phyloP scores from a whole-genome alignment of 176 grass and related monocot genomes.

The Zea mays region Zm-B73-REFERENCE-NAM-5.0 NC_050098.1:100957001-100957500 shows the following conservation, averaged over 20 bases:
- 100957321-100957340: not conserved
- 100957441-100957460: slow-evolving; percentile 13
- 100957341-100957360: slow-evolving; percentile 5
- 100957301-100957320: not conserved
- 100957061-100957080: not conserved
- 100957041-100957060: not conserved
- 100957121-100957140: slow-evolving; percentile 5
- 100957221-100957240: slow-evolving; percentile 19
- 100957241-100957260: slow-evolving; percentile 26
- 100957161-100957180: slow-evolving; percentile 39
- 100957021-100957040: too few relatives aligned
- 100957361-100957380: slow-evolving; percentile 5
- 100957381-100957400: not conserved
- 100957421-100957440: slow-evolving; percentile 45
- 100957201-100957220: slow-evolving; percentile 32
- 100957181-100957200: slow-evolving; percentile 29
- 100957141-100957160: slow-evolving; percentile 23
- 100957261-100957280: slow-evolving; percentile 54
- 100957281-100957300: slow-evolving; percentile 43
- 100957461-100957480: not conserved
- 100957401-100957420: slow-evolving; percentile 29
- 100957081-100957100: slow-evolving; percentile 25
- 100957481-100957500: slow-evolving; percentile 23
- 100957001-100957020: too few relatives aligned
- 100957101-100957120: slow-evolving; percentile 26